Evolutionary conservation across 306 rosid species (phyloP).

Genomic region (Vigna radiata): DNA sequence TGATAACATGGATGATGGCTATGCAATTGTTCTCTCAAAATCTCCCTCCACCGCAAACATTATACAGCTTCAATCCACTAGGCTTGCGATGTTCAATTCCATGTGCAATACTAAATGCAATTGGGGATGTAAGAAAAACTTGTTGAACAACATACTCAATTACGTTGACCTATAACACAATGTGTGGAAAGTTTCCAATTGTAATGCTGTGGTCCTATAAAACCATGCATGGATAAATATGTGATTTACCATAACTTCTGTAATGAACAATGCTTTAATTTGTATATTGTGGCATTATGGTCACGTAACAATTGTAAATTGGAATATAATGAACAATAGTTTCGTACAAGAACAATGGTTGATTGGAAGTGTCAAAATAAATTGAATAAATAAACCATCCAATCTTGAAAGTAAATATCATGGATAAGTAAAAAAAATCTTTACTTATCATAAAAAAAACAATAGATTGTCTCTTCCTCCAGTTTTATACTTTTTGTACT

Average conservation of each 20-base stretch:
- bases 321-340: background rate
- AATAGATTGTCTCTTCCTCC: background rate
- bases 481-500: conserved; percentile 15
- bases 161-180: conserved; percentile 51
- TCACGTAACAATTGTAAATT: background rate
- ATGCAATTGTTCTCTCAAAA: conserved; percentile 74
- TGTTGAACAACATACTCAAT: conserved; percentile 43
- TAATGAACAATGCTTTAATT: too few species aligned
- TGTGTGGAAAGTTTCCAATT: conserved; percentile 12
- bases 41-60: conserved; percentile 69
- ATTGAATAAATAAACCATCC: conserved; percentile 20
- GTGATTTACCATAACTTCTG: conserved; percentile 21
- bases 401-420: background rate
- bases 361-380: conserved; percentile 5
- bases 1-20: conserved; percentile 91
- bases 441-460: background rate
- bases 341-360: background rate
- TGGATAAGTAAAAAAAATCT: background rate
- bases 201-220: conserved; percentile 24
- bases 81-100: conserved; percentile 68
- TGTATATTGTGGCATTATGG: too few species aligned
- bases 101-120: conserved; percentile 70
- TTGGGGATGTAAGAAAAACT: conserved; percentile 75
- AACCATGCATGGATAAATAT: conserved; percentile 27
- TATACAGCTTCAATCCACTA: conserved; percentile 67